Evolutionary conservation across 2,329 filamentous ascomycete species (phyloP), one percentile per base, ranked within the genome.

Genomic region (Exophiala sp.): DNA sequence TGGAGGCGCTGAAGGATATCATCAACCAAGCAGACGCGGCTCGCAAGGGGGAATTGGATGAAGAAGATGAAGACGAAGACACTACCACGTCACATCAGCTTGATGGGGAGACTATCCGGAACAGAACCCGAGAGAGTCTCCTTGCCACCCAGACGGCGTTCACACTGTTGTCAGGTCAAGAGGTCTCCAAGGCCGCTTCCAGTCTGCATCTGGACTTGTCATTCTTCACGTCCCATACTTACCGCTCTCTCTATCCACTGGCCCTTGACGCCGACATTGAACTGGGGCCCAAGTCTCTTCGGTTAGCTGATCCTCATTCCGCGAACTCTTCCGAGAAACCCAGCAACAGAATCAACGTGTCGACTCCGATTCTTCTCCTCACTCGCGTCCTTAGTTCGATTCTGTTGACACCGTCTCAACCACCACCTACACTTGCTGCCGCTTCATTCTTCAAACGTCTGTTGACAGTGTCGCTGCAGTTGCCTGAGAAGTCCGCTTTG

Each of bases 111-210:
- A 75, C 1, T 67, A 73, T 2, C 70, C 82, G 90, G 48, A 90
- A 95, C 68, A 73, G 85, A 9, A 88, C 84, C 21, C 84, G 93
- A 58, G 90, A 97, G 69, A 81, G 87, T 9, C 82, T 98, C 3
- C 85, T 98, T 49, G 96, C 91, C 72, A 94, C 90, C 50, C 89
- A 94, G 62, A 98, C 93, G 1, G 93, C 94, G 21, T 97, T 95
- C 64, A 89, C 91, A n/a, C 82, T 98, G 5, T 82, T 98, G 32
- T 87, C 93, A 57, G 91, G 93, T 42, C 93, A 98, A 71, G 91
- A 96, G 63, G 88, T 83, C 13, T 84, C 86, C 70, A 91, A 89
- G 70, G 86, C 88, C 42, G 85, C 88, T 50, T 79, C 83, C 37
- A 77, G 83, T 38, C 78, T 97, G 3, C 86, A 90, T 63, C 82